Percentiles rank a stretch among this genome's conserved stretches.
phyloP scores from a whole-genome alignment of 768 basidiomycete species.

The Lyophyllum shimeji region DNA sequence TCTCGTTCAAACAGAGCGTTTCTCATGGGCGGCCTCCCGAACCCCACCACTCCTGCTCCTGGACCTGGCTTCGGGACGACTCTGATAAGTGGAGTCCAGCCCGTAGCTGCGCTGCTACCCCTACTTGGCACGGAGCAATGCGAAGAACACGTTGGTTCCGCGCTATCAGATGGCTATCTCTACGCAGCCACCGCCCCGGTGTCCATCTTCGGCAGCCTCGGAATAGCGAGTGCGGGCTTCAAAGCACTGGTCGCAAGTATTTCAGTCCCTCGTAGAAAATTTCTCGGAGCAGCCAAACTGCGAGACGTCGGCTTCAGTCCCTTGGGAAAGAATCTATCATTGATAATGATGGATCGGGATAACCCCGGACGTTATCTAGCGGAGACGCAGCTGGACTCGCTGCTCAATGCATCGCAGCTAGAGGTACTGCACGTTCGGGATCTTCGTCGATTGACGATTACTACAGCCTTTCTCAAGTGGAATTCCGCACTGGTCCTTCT shows the following conservation, averaged over 20 bases:
- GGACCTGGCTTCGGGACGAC: neutral
- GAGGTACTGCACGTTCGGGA: neutral
- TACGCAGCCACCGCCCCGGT: constrained; percentile 24
- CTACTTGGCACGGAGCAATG: constrained; percentile 25
- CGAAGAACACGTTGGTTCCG: constrained; percentile 20
- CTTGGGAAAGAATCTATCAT: constrained; percentile 7
- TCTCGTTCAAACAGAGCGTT: no score
- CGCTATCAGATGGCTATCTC: constrained; percentile 18
- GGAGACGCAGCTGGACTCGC: constrained; percentile 4
- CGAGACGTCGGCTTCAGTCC: constrained; percentile 12
- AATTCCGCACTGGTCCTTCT: constrained; percentile 7
- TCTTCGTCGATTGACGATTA: neutral
- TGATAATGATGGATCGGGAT: constrained; percentile 15
- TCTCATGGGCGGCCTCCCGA: no score
- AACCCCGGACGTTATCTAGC: constrained; percentile 3
- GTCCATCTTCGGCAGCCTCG: constrained; percentile 24
- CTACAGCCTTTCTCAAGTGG: neutral
- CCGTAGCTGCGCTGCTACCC: constrained; percentile 23
- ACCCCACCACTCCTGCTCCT: neutral
- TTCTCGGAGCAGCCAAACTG: constrained; percentile 11
- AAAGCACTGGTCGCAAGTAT: constrained; percentile 15
- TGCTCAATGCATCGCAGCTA: constrained; percentile 10
- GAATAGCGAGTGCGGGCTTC: constrained; percentile 18
- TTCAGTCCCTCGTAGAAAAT: neutral
- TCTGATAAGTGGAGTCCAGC: constrained; percentile 18